These are phyloP conservation scores for Pouteria glomerata DNA, from an alignment of 148 eudicot genomes.

Conservation along the genomic window DNA sequence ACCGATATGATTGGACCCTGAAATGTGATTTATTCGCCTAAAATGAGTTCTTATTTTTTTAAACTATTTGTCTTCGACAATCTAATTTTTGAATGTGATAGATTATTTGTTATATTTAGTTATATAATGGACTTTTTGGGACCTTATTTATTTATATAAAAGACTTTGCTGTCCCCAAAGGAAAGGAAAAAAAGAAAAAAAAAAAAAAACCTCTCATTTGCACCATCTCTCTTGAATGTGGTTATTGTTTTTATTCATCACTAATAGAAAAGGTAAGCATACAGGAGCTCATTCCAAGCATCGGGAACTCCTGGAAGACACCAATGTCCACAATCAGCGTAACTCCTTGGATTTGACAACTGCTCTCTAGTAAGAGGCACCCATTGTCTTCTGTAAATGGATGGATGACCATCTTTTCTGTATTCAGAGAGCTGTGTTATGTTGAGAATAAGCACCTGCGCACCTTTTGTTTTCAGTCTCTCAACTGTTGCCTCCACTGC, in stretches of 20 bases:
- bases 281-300: conserved; percentile 25
- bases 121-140: too few species aligned
- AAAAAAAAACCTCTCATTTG: too few species aligned
- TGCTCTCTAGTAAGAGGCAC: conserved; percentile 7
- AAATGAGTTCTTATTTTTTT: too few species aligned
- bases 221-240: too few species aligned
- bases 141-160: too few species aligned
- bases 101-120: too few species aligned
- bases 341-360: conserved; percentile 4
- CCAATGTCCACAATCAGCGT: conserved; percentile 25
- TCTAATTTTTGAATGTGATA: too few species aligned
- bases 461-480: conserved; percentile 15
- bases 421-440: conserved; percentile 34
- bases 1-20: too few species aligned
- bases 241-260: not conserved
- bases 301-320: conserved; percentile 36
- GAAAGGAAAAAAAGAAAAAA: too few species aligned
- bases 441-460: conserved; percentile 20
- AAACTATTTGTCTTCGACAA: too few species aligned
- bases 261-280: conserved; percentile 13
- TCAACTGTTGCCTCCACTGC: conserved; percentile 22
- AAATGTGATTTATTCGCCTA: too few species aligned
- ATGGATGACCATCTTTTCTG: conserved; percentile 36
- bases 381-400: conserved; percentile 17
- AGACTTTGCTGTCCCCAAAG: too few species aligned